These are phyloP conservation scores for Tinospora cordifolia DNA, from an alignment of 164 flowering plant species.

Conservation along the genomic window DNA sequence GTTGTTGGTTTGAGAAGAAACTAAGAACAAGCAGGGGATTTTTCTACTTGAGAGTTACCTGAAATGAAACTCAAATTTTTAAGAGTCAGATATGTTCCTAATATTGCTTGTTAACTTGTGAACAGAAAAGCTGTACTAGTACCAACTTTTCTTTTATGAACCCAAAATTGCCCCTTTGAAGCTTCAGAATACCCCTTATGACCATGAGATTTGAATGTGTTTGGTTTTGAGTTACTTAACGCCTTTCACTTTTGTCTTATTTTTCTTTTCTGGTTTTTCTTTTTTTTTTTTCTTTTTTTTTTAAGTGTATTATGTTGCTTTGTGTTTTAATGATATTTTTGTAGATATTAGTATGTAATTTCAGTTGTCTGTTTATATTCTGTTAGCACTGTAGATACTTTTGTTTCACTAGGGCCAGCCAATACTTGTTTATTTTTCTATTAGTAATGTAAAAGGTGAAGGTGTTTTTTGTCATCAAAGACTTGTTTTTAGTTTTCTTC, in stretches of 20 bases:
- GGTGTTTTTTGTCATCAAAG: conserved; percentile 28
- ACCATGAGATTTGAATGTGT: conserved; percentile 10
- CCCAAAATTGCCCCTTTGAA: conserved; percentile 18
- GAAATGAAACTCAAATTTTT: conserved; percentile 4
- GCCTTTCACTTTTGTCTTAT: too few species aligned
- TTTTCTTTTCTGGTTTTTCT: too few species aligned
- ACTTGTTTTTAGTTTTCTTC: conserved; percentile 19
- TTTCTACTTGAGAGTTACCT: background rate
- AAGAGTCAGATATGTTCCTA: conserved; percentile 17
- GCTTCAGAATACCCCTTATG: conserved; percentile 9
- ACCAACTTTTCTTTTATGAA: conserved; percentile 8
- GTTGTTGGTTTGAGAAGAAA: background rate
- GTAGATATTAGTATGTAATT: background rate
- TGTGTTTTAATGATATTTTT: background rate
- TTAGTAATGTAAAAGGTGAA: conserved; percentile 9
- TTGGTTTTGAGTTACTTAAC: background rate
- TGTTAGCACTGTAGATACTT: conserved; percentile 1
- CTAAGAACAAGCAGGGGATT: background rate
- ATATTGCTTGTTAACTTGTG: conserved; percentile 22
- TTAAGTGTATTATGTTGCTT: background rate
- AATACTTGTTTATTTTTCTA: background rate
- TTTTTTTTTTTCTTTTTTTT: too few species aligned
- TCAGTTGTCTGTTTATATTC: background rate
- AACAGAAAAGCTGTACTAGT: conserved; percentile 19
- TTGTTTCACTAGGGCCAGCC: background rate